Conservation (phyloP, 371 early-diverging fungal species). For the Rhizomucor pusillus region DNA sequence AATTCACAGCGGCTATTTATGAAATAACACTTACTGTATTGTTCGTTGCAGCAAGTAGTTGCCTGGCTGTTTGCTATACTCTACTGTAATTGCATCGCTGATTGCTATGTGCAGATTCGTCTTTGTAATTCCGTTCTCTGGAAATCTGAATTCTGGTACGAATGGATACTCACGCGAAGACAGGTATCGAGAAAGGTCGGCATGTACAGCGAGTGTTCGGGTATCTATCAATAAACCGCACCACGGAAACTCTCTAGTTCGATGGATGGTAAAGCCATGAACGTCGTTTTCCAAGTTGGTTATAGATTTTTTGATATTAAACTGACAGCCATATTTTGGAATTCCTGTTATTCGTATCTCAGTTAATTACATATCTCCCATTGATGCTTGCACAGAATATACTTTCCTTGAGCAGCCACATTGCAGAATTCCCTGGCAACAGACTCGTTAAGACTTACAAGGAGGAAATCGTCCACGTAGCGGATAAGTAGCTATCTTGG, state of each 20-base stretch:
- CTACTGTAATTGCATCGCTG: conserved; percentile 39
- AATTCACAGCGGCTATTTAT: conserved; percentile 17
- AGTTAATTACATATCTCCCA: not conserved
- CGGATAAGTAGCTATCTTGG: conserved; percentile 60
- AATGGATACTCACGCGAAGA: conserved; percentile 23
- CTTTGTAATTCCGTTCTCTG: not conserved
- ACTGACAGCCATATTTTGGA: conserved; percentile 1
- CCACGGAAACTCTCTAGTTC: conserved; percentile 70
- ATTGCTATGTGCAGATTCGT: conserved; percentile 21
- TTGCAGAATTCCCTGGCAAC: conserved; percentile 6
- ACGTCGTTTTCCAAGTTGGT: not conserved
- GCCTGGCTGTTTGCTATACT: conserved; percentile 34
- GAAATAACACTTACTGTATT: conserved; percentile 26
- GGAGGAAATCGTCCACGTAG: conserved; percentile 82
- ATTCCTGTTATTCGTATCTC: not conserved
- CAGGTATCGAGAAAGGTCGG: conserved; percentile 58
- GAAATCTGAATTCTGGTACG: no score
- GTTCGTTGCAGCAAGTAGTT: conserved; percentile 22
- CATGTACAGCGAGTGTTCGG: conserved; percentile 57
- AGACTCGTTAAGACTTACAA: conserved; percentile 65
- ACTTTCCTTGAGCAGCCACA: conserved; percentile 1
- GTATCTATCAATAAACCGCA: conserved; percentile 74
- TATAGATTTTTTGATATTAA: conserved; percentile 4
- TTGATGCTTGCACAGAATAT: not conserved
- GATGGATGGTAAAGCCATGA: not conserved